These are phyloP conservation scores for Pleurozium schreberi DNA, from an alignment of 225 moss, liverwort and hornwort species.

Conservation along the genomic window DNA sequence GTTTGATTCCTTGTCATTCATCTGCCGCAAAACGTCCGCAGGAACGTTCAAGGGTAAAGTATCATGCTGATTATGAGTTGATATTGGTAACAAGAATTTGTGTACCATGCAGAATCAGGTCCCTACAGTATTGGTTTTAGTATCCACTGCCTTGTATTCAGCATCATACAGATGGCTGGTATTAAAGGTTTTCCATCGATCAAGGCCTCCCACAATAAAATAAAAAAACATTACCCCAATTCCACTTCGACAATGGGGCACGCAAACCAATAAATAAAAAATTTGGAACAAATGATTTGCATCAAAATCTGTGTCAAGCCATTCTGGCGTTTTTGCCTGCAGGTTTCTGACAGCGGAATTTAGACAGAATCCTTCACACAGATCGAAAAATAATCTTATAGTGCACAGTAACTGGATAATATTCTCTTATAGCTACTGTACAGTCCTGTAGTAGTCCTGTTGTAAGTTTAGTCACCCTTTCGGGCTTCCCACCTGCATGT, in stretches of 20 bases:
- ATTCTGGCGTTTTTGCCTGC: neutral
- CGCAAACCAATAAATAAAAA: neutral
- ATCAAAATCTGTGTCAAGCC: neutral
- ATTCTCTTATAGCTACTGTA: neutral
- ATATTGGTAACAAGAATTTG: neutral
- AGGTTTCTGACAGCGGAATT: slow-evolving; percentile 18
- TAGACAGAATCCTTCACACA: neutral
- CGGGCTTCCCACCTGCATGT: neutral
- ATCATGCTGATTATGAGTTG: neutral
- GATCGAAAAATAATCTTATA: neutral
- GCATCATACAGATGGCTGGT: neutral
- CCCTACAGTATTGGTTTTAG: no score
- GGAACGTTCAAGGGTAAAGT: no score
- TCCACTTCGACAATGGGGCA: neutral
- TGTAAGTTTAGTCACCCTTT: neutral
- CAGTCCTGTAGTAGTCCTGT: no score
- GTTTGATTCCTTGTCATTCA: no score
- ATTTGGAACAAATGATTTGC: neutral
- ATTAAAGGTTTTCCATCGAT: neutral
- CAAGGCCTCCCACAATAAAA: neutral
- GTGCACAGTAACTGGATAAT: slow-evolving; percentile 5
- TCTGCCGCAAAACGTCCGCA: no score
- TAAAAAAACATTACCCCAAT: neutral
- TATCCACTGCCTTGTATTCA: neutral
- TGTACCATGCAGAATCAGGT: neutral